Conservation (phyloP, 169 alveolate species). For the Plasmodium chabaudi region DNA sequence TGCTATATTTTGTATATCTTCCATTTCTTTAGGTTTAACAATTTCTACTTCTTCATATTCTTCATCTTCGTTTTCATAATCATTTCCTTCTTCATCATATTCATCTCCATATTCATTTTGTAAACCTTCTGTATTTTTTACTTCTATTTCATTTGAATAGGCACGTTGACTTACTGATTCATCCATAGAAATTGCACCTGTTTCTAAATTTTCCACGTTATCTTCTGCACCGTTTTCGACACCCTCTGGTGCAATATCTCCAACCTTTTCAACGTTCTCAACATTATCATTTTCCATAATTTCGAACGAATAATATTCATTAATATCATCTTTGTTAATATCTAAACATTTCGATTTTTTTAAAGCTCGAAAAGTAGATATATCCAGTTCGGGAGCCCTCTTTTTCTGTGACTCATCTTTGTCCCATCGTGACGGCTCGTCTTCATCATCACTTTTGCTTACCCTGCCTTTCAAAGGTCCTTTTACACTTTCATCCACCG, state of each 20-base stretch:
- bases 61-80: conserved; percentile 28
- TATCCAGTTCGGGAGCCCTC: no score
- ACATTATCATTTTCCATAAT: conserved; percentile 1
- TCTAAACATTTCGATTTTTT: not conserved
- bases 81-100: conserved; percentile 23
- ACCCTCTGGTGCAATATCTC: not conserved
- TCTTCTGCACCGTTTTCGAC: no score
- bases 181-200: not conserved
- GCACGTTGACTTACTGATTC: not conserved
- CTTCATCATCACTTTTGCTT: no score
- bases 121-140: not conserved
- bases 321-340: not conserved
- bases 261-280: not conserved
- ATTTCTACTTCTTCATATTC: not conserved
- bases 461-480: no score
- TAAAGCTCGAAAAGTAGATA: not conserved
- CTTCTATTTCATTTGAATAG: not conserved
- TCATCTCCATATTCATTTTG: conserved; percentile 3
- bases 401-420: no score
- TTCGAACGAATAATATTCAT: not conserved
- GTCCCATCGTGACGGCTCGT: no score
- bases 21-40: conserved; percentile 10
- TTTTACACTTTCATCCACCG: no score
- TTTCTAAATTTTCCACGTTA: no score
- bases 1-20: conserved; percentile 32